Evolutionary conservation across 2,329 filamentous ascomycete genomes (phyloP).

Genomic region (Cordyceps cateniannulata): DNA sequence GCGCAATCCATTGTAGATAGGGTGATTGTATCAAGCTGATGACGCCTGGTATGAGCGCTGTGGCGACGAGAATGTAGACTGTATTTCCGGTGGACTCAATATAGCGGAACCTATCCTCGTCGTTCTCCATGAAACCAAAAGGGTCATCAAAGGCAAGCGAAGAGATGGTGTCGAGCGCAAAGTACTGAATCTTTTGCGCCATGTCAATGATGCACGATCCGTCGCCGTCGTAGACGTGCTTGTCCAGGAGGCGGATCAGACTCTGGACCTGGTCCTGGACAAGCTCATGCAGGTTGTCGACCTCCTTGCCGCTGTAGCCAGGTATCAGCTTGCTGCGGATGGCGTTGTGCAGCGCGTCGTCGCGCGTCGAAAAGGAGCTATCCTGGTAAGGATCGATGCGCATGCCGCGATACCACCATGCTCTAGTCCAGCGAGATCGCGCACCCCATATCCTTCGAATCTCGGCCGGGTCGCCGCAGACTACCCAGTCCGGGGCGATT

Average conservation of each 20-base stretch:
- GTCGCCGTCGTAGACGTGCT: slow-evolving; percentile 21
- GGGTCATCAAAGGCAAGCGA: slow-evolving; percentile 42
- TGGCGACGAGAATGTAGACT: slow-evolving; percentile 36
- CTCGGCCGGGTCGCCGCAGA: slow-evolving; percentile 23
- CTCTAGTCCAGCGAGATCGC: slow-evolving; percentile 18
- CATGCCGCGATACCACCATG: slow-evolving; percentile 40
- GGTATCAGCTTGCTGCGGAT: slow-evolving; percentile 28
- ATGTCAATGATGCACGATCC: slow-evolving; percentile 29
- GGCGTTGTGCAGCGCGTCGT: slow-evolving; percentile 37
- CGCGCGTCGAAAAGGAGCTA: slow-evolving; percentile 42
- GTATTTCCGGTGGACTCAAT: slow-evolving; percentile 34
- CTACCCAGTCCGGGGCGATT: slow-evolving; percentile 24
- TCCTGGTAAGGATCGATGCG: slow-evolving; percentile 44
- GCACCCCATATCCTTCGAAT: slow-evolving; percentile 25
- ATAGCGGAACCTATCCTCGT: slow-evolving; percentile 40
- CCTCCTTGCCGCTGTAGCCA: slow-evolving; percentile 23
- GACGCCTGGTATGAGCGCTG: slow-evolving; percentile 37
- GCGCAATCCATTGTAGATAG: slow-evolving; percentile 31
- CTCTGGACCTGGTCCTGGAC: slow-evolving; percentile 41
- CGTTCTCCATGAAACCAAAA: slow-evolving; percentile 39
- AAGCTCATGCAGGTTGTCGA: slow-evolving; percentile 21
- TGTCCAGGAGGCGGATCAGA: slow-evolving; percentile 39
- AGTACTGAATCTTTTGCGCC: slow-evolving; percentile 42
- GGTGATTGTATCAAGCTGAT: slow-evolving; percentile 32
- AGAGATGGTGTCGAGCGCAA: slow-evolving; percentile 50